Conservation (phyloP, 2,329 filamentous ascomycete species). For the Fusarium mangiferae region DNA sequence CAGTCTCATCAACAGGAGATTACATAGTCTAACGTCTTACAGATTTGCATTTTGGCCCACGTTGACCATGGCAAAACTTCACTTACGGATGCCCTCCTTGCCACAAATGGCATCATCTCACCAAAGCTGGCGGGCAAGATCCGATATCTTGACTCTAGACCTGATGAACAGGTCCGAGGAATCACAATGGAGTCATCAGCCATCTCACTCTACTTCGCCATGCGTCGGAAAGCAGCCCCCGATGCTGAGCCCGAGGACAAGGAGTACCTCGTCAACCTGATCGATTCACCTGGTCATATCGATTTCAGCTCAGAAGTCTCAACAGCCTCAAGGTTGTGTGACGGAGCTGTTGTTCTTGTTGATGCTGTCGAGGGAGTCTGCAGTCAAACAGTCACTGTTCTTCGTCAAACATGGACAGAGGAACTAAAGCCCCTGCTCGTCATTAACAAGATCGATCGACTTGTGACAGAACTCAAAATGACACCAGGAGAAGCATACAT, state of each 20-base stretch:
- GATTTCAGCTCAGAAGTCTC: conserved; percentile 99
- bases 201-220: conserved; percentile 95
- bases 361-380: conserved; percentile 98
- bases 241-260: conserved; percentile 77
- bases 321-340: conserved; percentile 91
- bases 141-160: conserved; percentile 94
- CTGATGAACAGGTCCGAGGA: conserved; percentile 93
- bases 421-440: conserved; percentile 94
- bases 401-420: conserved; percentile 94
- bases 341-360: conserved; percentile 92
- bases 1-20: neutral
- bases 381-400: conserved; percentile 96
- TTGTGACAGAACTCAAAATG: conserved; percentile 95
- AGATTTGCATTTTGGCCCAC: conserved; percentile 96
- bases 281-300: conserved; percentile 97
- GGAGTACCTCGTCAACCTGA: conserved; percentile 96
- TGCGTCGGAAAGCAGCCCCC: conserved; percentile 78
- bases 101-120: conserved; percentile 99
- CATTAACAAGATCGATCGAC: conserved; percentile 97
- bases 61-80: conserved; percentile 99
- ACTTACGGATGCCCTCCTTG: conserved; percentile 92
- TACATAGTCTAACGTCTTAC: conserved; percentile 1
- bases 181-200: conserved; percentile 99
- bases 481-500: conserved; percentile 88
- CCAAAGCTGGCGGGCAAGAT: conserved; percentile 98